Percentiles rank a stretch among this genome's conserved stretches.
These are phyloP conservation scores for Thuidium tamariscinum DNA, from an alignment of 225 moss, liverwort and hornwort species.

Conservation along the genomic window DNA sequence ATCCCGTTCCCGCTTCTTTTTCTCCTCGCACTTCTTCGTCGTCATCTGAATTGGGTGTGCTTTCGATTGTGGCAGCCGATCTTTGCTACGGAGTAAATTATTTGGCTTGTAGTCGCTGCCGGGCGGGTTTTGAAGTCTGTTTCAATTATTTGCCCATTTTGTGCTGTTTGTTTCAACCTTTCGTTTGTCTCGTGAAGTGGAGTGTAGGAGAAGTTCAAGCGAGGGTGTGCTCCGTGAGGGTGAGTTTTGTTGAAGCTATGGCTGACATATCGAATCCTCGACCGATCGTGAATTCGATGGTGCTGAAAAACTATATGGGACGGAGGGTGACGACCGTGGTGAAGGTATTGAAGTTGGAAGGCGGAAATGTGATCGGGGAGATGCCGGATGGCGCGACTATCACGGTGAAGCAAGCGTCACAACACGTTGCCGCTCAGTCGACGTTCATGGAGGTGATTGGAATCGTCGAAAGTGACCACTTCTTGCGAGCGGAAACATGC, in stretches of 20 bases:
- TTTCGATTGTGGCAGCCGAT: not conserved
- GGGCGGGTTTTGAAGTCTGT: not conserved
- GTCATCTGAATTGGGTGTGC: not conserved
- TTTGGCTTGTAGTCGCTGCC: not conserved
- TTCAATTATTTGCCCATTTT: not conserved
- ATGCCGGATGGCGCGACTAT: conserved; percentile 62
- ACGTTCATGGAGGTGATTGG: conserved; percentile 74
- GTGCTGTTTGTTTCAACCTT: not conserved
- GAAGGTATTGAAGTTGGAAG: conserved; percentile 50
- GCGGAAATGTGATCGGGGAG: conserved; percentile 41
- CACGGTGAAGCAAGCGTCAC: conserved; percentile 47
- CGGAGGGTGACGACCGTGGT: conserved; percentile 77
- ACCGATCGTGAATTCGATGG: conserved; percentile 65
- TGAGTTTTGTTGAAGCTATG: not conserved
- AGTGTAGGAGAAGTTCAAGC: not conserved
- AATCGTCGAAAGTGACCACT: conserved; percentile 59
- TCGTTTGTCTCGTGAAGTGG: not conserved
- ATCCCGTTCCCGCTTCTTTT: not conserved
- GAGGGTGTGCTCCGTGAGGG: not conserved
- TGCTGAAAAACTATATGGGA: conserved; percentile 51
- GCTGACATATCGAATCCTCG: conserved; percentile 65
- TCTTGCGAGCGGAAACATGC: conserved; percentile 66
- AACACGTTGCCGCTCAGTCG: conserved; percentile 38
- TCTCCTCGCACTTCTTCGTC: not conserved
- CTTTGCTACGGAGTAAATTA: not conserved